Base-by-base conservation (phyloP, 306 rosid species). In the Fagus sylvatica region DNA sequence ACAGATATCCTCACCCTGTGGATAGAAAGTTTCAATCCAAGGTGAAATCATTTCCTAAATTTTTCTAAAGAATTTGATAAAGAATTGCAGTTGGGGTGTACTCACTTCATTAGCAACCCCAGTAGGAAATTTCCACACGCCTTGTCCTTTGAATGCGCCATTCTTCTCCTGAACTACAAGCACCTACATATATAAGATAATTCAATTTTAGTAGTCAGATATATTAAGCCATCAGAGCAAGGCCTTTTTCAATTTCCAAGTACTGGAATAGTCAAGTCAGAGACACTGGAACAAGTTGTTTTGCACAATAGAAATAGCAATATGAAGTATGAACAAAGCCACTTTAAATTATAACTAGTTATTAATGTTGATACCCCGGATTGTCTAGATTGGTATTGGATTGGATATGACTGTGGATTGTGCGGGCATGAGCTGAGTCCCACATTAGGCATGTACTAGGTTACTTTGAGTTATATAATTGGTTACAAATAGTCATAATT, bases 91-190 rank as follows among this genome's bases (percentile, higher is more conserved):
- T 53, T 53, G 49, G 56, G 42, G 36, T 28, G 75, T 61, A 51
- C 82, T 84, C 78, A 92, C 98, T 82, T 89, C 97, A 76, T 90
- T 80, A 53, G 88, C 91, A 53, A 80, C 89, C 48, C 98, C 97
- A 53, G 97, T 92, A 9, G 98, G 98, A 77, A 92, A 55, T 79
- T 94, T 94, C 98, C 98, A 94, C 43, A 90, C 13, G 17, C 91
- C 98, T 37, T 55, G 78, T 33, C 88, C 89, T 40, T 76, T 89
- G 80, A 90, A 90, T 80, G 72, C 73, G 7, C 98, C 98, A 61
- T 56, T 75, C 22, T 51, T 73, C 81, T 94, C 98, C 39, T 89
- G 97, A 83, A 94, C 97, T 30, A 90, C 98, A 22, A 94, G 96
- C 74, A 92, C 70, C 98, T 93, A 51, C 6, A n/a, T n/a, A n/a